A percentile compares a stretch with the other conserved stretches of the same genome.
Evolutionary conservation across 75 land plant genomes (phyloP).

Genomic region (Cryptomeria japonica): DNA sequence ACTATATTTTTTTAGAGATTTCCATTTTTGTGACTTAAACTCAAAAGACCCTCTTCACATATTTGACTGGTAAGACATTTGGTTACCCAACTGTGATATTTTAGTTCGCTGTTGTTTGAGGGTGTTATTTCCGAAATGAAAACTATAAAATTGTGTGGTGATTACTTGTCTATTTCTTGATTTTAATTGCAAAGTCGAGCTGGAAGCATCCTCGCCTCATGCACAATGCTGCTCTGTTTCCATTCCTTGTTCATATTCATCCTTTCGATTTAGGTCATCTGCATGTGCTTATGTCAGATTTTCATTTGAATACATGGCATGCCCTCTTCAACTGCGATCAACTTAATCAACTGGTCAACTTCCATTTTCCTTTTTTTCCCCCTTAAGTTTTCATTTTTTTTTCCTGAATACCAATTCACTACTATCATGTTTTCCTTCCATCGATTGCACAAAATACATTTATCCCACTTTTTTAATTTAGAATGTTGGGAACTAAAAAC

Average conservation of each 20-base stretch:
- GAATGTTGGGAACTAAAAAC: not conserved
- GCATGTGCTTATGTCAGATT: conserved; percentile 20
- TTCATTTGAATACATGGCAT: conserved; percentile 23
- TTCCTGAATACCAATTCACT: not conserved
- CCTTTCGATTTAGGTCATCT: conserved; percentile 15
- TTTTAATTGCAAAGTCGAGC: conserved; percentile 14
- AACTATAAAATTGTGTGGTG: too few relatives aligned
- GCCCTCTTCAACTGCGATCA: conserved; percentile 20
- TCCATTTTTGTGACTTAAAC: too few relatives aligned
- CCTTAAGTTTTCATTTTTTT: too few relatives aligned
- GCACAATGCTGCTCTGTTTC: conserved; percentile 24
- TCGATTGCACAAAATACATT: not conserved
- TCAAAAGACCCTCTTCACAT: too few relatives aligned
- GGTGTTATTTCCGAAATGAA: too few relatives aligned
- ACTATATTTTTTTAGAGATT: too few relatives aligned
- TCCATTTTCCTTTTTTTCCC: not conserved
- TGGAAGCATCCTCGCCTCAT: conserved; percentile 27
- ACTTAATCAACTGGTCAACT: conserved; percentile 16
- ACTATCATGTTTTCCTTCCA: not conserved
- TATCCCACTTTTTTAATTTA: not conserved
- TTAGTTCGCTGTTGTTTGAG: too few relatives aligned
- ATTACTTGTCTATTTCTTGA: too few relatives aligned
- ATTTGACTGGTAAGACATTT: too few relatives aligned
- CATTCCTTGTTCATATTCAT: conserved; percentile 22
- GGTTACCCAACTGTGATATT: too few relatives aligned